Evolutionary conservation across 306 rosid genomes (phyloP), one percentile per base, ranked within the genome.

Genomic region (Gillenia trifoliata): DNA sequence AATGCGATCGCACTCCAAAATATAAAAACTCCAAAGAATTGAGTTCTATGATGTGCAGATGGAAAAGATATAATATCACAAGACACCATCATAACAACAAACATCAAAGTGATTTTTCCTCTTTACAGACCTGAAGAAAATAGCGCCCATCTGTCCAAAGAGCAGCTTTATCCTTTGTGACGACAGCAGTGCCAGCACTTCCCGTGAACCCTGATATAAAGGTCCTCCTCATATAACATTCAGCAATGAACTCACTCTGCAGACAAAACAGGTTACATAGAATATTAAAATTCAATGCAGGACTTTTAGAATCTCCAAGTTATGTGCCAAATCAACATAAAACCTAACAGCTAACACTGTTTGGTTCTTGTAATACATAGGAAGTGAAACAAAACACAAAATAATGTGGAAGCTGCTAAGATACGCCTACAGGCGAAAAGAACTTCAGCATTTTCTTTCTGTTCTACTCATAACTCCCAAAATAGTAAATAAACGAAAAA

Each of bases 131-230:
- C 97, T 94, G 98, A 34, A 91, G 98, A 86, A 94, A 94, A 71
- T 94, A 94, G 74, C 98, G 93, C 29, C 98, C 98, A 73, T 94
- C 98, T 0, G 98, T 94, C 98, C 98, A 94, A 34, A 94, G 90
- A 70, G 96, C 98, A 70, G 97, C 96, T 80, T 86, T 87, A 82
- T 94, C 96, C 79, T 86, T 90, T 0, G 97, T 90, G 69, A 94
- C 93, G 69, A 94, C 93, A 34, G 93, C 97, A 55, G 98, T 94
- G 55, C 97, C 98, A 73, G 97, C 95, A 69, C 95, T 94, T 54
- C 97, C 98, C 54, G 91, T 90, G 66, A 94, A 94, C 25, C 96
- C 98, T 0, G 97, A 90, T 77, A 91, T 79, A 86, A 80, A 94
- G 8, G 89, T 76, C 86, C 97, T 85, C 89, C 98, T 87, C 87